Evolutionary conservation across 495 filamentous ascomycete genomes (phyloP).

Genomic region (Antarctomyces pellizariae): DNA sequence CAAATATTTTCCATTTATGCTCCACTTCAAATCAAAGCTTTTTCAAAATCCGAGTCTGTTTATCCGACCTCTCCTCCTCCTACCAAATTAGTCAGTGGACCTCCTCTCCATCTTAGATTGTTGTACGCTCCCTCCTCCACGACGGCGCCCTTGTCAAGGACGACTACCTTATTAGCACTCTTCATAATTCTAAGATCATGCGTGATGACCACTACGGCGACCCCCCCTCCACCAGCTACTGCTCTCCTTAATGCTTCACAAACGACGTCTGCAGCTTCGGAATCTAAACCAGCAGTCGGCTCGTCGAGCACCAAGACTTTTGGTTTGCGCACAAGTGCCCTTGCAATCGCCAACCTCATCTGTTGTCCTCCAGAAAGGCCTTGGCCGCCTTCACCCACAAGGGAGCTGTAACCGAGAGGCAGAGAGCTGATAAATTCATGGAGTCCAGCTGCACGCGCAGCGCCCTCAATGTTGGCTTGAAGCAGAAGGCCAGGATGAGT

Average conservation of each 20-base stretch:
- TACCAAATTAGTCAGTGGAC: constrained; percentile 4
- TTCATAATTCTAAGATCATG: constrained; percentile 68
- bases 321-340: constrained; percentile 49
- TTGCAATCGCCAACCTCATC: constrained; percentile 60
- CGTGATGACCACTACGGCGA: constrained; percentile 50
- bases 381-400: constrained; percentile 55
- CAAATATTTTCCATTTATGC: too few relatives aligned
- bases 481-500: constrained; percentile 19
- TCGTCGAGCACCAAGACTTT: constrained; percentile 66
- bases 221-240: constrained; percentile 9
- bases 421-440: constrained; percentile 61
- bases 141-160: constrained; percentile 42
- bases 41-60: not conserved
- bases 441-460: constrained; percentile 47
- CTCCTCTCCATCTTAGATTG: constrained; percentile 19
- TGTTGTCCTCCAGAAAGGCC: constrained; percentile 65
- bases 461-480: constrained; percentile 23
- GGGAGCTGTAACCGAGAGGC: constrained; percentile 46
- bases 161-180: constrained; percentile 42
- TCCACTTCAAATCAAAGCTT: too few relatives aligned
- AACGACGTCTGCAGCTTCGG: constrained; percentile 39
- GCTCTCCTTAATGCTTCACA: constrained; percentile 20
- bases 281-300: constrained; percentile 63
- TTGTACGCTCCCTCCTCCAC: constrained; percentile 42
- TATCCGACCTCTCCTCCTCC: too few relatives aligned